phyloP scores from a whole-genome alignment of 805 yeast species.

The Metschnikowia orientalis region DNA sequence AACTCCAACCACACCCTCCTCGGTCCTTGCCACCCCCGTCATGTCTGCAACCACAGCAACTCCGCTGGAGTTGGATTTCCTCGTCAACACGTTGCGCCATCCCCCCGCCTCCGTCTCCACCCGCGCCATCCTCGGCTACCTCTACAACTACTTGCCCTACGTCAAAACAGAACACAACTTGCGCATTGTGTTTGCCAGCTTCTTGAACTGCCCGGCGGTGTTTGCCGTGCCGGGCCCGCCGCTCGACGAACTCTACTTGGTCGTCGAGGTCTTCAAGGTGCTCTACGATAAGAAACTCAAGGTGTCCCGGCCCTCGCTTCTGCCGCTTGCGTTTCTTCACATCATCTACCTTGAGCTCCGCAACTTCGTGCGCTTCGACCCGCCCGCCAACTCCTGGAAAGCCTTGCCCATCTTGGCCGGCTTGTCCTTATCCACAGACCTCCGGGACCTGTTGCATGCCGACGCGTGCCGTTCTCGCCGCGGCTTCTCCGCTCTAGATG shows the following conservation, averaged over 20 bases:
- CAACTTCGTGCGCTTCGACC: slow-evolving; percentile 29
- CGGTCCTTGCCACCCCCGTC: no score
- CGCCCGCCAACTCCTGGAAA: slow-evolving; percentile 39
- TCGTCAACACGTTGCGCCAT: slow-evolving; percentile 41
- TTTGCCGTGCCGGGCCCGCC: slow-evolving; percentile 17
- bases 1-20: no score
- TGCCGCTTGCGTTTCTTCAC: slow-evolving; percentile 41
- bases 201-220: slow-evolving; percentile 41
- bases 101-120: slow-evolving; percentile 34
- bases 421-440: slow-evolving; percentile 32
- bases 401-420: slow-evolving; percentile 47
- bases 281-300: slow-evolving; percentile 42
- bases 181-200: slow-evolving; percentile 39
- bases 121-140: slow-evolving; percentile 38
- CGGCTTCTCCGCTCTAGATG: slow-evolving; percentile 37
- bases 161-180: slow-evolving; percentile 46
- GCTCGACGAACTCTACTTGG: slow-evolving; percentile 31
- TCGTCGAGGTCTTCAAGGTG: slow-evolving; percentile 47
- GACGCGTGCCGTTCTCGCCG: slow-evolving; percentile 25
- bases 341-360: slow-evolving; percentile 31
- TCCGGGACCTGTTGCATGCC: slow-evolving; percentile 30
- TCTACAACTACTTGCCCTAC: slow-evolving; percentile 49
- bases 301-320: slow-evolving; percentile 46
- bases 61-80: slow-evolving; percentile 45
- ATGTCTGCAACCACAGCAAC: no score